Percentiles rank a stretch among this genome's conserved stretches.
Evolutionary conservation across 1,284 basidiomycete genomes (phyloP).

Genomic region (Hemileia vastatrix): DNA sequence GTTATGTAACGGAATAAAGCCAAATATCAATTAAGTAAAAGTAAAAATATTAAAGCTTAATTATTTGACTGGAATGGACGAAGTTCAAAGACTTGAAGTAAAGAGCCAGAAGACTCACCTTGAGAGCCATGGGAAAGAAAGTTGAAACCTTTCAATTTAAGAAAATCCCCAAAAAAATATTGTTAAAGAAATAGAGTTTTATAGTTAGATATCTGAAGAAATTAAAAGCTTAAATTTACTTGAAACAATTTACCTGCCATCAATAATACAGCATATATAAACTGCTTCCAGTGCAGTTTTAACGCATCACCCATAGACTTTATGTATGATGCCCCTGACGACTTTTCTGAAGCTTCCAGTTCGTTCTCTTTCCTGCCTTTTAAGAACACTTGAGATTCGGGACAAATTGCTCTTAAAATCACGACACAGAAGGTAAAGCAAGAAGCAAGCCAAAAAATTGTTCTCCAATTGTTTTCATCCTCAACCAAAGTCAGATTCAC

Average conservation of each 20-base stretch:
- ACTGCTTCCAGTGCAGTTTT: constrained; percentile 69
- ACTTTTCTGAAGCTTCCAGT: too few relatives aligned
- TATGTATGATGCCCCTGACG: constrained; percentile 9
- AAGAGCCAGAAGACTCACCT: constrained; percentile 23
- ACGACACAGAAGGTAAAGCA: constrained; percentile 68
- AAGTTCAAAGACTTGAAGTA: constrained; percentile 32
- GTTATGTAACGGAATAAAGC: too few relatives aligned
- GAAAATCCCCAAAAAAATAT: constrained; percentile 40
- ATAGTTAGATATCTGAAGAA: not conserved
- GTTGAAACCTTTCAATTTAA: too few relatives aligned
- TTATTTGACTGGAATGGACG: constrained; percentile 22
- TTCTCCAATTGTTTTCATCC: constrained; percentile 46
- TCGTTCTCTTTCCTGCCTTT: constrained; percentile 43
- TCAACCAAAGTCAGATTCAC: constrained; percentile 28
- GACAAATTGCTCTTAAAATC: constrained; percentile 58
- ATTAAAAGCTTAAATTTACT: not conserved
- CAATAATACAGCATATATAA: constrained; percentile 61
- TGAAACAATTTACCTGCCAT: constrained; percentile 41
- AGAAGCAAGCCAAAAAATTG: constrained; percentile 50
- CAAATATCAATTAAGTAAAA: too few relatives aligned
- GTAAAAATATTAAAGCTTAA: not conserved
- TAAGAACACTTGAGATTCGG: constrained; percentile 68
- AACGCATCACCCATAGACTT: constrained; percentile 55
- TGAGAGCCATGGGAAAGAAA: constrained; percentile 82
- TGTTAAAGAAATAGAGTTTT: not conserved